Base-by-base conservation (phyloP, 352 stramenopile species). In the Peronospora belbahrii region DNA sequence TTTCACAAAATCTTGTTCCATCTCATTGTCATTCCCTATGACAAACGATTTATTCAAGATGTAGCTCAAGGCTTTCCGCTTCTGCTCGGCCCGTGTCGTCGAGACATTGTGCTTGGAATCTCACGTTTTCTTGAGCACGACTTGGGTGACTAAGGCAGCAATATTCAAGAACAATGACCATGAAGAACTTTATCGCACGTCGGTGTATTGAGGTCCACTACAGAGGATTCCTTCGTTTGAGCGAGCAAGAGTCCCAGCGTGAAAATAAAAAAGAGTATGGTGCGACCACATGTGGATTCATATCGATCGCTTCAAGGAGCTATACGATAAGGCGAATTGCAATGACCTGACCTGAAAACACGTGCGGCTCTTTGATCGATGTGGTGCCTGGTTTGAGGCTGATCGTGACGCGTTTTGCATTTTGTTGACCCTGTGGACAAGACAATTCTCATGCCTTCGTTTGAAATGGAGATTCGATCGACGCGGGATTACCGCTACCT, bases 201-300 rank as follows among this genome's bases (percentile, higher is more conserved):
- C 46, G 32, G 72, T 86, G 24, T 66, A 51, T 39, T 84, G 71
- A 31, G 74, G 72, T 1, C 67, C 71, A 14, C 42, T 84, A 18
- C 74, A 86, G 48, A 45, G 65, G 6, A 75, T 86, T 18, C 56
- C 84, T n/a, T n/a, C n/a, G 11, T 86, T 86, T 31, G 71, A 80
- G n/a, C 22, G 71, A 86, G 42, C 59, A 65, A 15, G 64, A 78
- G 50, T 61, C 65, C n/a, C 39, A 75, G 51, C 60, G 51, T 19
- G 62, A 74, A 40, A 75, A 34, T 55, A 79, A 70, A 69, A n/a
- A 69, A 30, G 71, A 80, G 53, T 86, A 86, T 51, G 74, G 84
- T 49, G 74, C 25, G 70, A 86, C 57, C 74, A 86, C 58, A 48
- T 86, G 47, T 86, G 74, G 56, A 81, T 86, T 50, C 71, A 86